Evolutionary conservation across 306 rosid genomes (phyloP), one percentile per base, ranked within the genome.

Genomic region (Astragalus membranaceus): DNA sequence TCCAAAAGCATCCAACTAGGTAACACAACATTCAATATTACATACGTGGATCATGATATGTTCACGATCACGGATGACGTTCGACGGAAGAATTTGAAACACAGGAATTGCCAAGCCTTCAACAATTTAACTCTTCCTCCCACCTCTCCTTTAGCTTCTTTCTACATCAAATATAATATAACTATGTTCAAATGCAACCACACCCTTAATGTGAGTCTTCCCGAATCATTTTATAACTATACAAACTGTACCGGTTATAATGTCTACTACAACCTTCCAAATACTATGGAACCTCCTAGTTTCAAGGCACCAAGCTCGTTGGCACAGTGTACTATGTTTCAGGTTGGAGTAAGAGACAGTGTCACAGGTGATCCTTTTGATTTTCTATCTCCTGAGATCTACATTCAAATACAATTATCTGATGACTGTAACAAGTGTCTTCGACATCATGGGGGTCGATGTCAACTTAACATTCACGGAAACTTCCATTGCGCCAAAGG

Each of bases 171-270:
- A 42, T 58, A 56, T 32, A 32, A 15, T 49, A 42, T 29, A n/a
- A 46, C 50, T 35, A 36, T 75, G 32, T 76, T 73, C 55, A 73
- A 63, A n/a, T 85, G 86, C 79, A 59, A 61, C 5, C 46, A 5
- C 23, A 26, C 70, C 62, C 77, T 29, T 12, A 23, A 0, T 0
- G 10, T 13, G 29, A 2, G 14, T 13, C 56, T 50, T 26, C 41
- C 57, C 4, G 2, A 6, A 2, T 0, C 0, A 7, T 63, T 72
- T 37, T 0, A 10, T 54, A 39, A 9, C 3, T 41, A 62, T 54
- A 10, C 32, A 37, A 8, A 5, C 0, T 69, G 78, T 68, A 0
- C 52, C 11, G 23, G 48, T 0, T 32, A 64, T 17, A 2, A 73
- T 17, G 9, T 78, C 76, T 76, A 39, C 75, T 50, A 54, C 30